Conservation (phyloP, 768 basidiomycete species). For the Ramaria rubella region DNA sequence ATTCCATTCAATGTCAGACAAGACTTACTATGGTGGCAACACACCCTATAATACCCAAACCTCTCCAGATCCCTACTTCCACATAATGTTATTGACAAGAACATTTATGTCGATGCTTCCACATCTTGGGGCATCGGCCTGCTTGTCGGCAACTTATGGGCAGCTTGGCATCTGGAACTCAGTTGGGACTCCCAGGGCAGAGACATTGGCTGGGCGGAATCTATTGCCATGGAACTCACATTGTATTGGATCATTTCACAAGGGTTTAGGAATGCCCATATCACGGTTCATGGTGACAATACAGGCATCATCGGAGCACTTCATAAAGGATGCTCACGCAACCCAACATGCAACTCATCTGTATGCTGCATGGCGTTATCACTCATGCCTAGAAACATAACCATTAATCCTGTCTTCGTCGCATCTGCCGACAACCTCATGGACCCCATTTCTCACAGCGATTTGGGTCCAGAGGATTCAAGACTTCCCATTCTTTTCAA, state of each 20-base stretch:
- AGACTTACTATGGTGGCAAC: no score
- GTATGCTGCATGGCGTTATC: neutral
- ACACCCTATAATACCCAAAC: slow-evolving; percentile 12
- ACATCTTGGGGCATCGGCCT: no score
- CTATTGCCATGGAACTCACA: slow-evolving; percentile 1
- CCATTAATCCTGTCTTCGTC: neutral
- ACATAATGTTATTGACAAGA: slow-evolving; percentile 1
- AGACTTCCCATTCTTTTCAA: neutral
- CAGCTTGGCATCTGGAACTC: slow-evolving; percentile 5
- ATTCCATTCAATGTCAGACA: slow-evolving; percentile 17
- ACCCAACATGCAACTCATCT: neutral
- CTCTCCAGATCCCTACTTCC: slow-evolving; percentile 1
- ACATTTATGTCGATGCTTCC: slow-evolving; percentile 2
- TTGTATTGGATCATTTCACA: neutral
- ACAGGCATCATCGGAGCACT: slow-evolving; percentile 6
- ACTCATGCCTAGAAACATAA: neutral
- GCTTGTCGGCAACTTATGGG: slow-evolving; percentile 8
- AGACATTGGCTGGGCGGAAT: no score
- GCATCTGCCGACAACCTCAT: neutral
- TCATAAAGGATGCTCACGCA: neutral
- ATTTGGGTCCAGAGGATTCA: neutral
- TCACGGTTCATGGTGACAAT: no score
- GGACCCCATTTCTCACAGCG: slow-evolving; percentile 4
- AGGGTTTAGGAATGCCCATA: neutral
- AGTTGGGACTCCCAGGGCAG: slow-evolving; percentile 7